Base-by-base conservation (phyloP, 352 stramenopile genomes). In the Globisporangium alternatum region DNA sequence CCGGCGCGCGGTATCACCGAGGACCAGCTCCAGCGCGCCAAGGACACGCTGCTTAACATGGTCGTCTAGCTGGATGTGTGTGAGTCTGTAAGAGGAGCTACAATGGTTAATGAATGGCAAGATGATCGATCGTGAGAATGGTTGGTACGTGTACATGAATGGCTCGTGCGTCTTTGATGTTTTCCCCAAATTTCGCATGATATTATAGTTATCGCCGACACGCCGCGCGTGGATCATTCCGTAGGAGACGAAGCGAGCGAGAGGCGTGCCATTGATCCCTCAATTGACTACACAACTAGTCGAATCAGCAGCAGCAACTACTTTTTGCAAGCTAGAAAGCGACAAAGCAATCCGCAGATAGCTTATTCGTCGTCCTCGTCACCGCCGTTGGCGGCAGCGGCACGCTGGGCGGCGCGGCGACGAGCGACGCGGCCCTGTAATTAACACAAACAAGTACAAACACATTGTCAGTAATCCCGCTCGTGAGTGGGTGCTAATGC, bases 371-470 rank as follows among this genome's bases (percentile, higher is more conserved):
- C 87, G 69, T 95, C 86, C 59, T 88, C 78, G 58, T 93, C 85
- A 62, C 73, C 95, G 65, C 90, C 95, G 68, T 88, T 91, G 64
- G 83, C 85, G 63, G 90, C 93, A 41, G 95, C 95, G 63, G 95
- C 95, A 73, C 94, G 95, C 71, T 96, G 87, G 25, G 94, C 95
- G 59, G 94, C 94, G 78, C 97, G 86, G 80, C 97, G 92, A 83
- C 96, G 89, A 57, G 97, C 96, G 66, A 99, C 94, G 83, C 97
- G 96, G 78, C 97, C 97, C 63, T 87, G 63, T 65, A 70, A 62
- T 25, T 41, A 3, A 39, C 56, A 62, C 48, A 52, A 33, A 41
- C 25, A 65, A 17, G 33, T 17, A 41, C 25, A 65, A 19, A 33
- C 1, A 65, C 25, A 52, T 28, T 9, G 49, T 65, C 49, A 65